Base-by-base conservation (phyloP, 441 rosid genomes). In the Populus hybrid region DNA sequence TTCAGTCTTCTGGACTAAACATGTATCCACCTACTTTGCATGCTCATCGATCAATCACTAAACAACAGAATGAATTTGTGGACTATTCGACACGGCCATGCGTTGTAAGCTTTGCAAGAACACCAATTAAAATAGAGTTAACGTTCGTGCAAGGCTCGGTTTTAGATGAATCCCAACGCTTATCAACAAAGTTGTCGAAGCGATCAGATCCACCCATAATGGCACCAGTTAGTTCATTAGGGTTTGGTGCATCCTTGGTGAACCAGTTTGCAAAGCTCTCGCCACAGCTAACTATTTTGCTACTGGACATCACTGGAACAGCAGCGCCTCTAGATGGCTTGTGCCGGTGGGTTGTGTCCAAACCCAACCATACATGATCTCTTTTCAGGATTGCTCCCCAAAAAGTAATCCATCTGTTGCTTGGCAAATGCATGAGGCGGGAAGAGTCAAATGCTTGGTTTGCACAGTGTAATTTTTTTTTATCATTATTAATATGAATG, bases 101-200 rank as follows among this genome's bases (percentile, higher is more conserved):
- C 5, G 57, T 5, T 11, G 95, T 88, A 18, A 94, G 92, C 87
- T 87, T 95, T 2, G 97, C 98, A 4, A 94, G 88, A 59, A 89
- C 78, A 59, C 95, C 98, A 18, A 94, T 85, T 1, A 94, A 91
- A 4, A 84, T 73, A 4, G 97, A 92, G 81, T 94, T 95, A 30
- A 94, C 82, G 80, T 94, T 94, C 53, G 99, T 94, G 83, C 98
- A 91, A 12, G 99, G 97, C 83, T 95, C 99, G 0, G 99, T 95
- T 67, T 79, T 83, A 8, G 84, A 78, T 0, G 95, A 91, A 16
- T 85, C 81, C 87, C 89, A 85, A 9, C 97, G 89, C 35, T 85
- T 63, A 81, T 94, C 99, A 0, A 75, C 78, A 76, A 92, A 95
- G 14, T 86, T 35, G 74, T 94, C 99, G 24, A 78, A 69, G 30